Evolutionary conservation across 2,329 filamentous ascomycete species (phyloP), one percentile per base, ranked within the genome.

Genomic region (Penicillium polonicum): DNA sequence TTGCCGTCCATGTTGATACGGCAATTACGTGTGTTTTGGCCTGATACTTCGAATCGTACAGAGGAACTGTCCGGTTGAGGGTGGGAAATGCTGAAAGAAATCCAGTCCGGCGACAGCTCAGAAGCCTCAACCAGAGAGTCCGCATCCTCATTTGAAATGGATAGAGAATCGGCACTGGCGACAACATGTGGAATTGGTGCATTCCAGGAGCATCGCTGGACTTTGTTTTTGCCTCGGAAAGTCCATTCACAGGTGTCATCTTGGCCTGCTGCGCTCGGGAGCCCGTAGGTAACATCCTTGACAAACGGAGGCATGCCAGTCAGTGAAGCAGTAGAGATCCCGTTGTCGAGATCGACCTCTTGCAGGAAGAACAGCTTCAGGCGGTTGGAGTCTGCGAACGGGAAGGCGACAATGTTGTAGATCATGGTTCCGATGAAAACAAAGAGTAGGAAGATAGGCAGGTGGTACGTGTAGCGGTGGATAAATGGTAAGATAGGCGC

Each of bases 331-430:
- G 77, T 79, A 63, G 91, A 91, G 15, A 81, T 77, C n/a, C 87
- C 87, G 4, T 82, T 85, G 63, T 90, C 89, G 10, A 96, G 82
- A 64, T 96, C 85, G 48, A 97, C 80, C 10, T 84, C 84, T 72
- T 99, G 92, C 49, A 90, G 80, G 73, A 97, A 97, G 74, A 87
- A 95, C 48, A 93, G 82, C 74, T 97, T 97, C 73, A 96, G 85
- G 38, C 91, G 85, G 70, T 87, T 89, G 58, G 86, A 82, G 23
- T 84, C 78, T 0, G 91, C 94, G 75, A 97, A 97, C 0, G 94
- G 94, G 73, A 96, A 97, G 1, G 90, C 90, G 2, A 85, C 77
- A 5, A 97, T 83, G 70, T 95, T 96, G 79, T 96, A 97, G 55
- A 92, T 83, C 29, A 95, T 77, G 1, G 91, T 95, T 31, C 82